A percentile compares a stretch with the other conserved stretches of the same genome.
Conservation (phyloP, 371 early-diverging fungal species). For the Coemansia sp. region DNA sequence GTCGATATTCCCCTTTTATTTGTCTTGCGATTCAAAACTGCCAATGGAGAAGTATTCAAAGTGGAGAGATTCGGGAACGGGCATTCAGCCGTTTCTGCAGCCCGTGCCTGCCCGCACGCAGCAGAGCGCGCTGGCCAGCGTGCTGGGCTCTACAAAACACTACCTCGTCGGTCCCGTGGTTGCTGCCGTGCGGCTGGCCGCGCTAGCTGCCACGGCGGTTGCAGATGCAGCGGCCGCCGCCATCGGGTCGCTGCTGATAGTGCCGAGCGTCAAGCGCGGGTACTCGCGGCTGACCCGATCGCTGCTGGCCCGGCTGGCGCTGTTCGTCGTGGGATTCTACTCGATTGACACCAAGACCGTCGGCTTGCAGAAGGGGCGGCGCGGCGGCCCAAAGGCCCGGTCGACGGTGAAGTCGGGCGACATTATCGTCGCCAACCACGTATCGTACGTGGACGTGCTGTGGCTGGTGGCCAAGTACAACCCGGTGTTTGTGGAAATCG, state of each 20-base stretch:
- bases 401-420: slow-evolving; percentile 58
- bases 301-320: slow-evolving; percentile 52
- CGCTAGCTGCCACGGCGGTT: slow-evolving; percentile 25
- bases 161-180: slow-evolving; percentile 53
- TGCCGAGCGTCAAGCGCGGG: slow-evolving; percentile 18
- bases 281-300: slow-evolving; percentile 21
- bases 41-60: slow-evolving; percentile 53
- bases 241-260: slow-evolving; percentile 25
- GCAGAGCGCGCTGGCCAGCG: slow-evolving; percentile 9
- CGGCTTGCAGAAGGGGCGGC: slow-evolving; percentile 48
- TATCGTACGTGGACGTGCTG: slow-evolving; percentile 80
- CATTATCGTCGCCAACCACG: slow-evolving; percentile 78
- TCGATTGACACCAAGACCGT: slow-evolving; percentile 52
- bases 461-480: slow-evolving; percentile 69
- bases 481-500: slow-evolving; percentile 75
- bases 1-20: background rate
- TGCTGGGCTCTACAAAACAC: slow-evolving; percentile 21
- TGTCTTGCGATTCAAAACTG: background rate
- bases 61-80: slow-evolving; percentile 72
- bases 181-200: slow-evolving; percentile 43
- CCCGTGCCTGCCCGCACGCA: slow-evolving; percentile 58
- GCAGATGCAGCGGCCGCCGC: slow-evolving; percentile 21
- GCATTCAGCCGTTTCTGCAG: slow-evolving; percentile 86
- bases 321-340: slow-evolving; percentile 68
- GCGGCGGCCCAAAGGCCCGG: background rate